Evolutionary conservation across 495 filamentous ascomycete species (phyloP).

Genomic region (Penicillium cinerascens): DNA sequence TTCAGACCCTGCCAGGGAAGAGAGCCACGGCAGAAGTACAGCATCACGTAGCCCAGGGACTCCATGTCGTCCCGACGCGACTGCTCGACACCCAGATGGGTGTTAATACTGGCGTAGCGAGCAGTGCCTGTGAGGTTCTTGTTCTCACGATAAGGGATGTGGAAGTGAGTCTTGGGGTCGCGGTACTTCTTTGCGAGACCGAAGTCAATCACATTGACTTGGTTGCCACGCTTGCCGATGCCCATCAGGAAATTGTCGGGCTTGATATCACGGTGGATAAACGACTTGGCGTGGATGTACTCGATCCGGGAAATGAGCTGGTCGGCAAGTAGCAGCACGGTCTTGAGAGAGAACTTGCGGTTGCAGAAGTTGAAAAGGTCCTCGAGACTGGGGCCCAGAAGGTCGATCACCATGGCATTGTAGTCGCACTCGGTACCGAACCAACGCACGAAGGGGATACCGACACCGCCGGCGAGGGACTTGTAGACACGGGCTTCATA

Average conservation of each 20-base stretch:
- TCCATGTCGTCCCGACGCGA: slow-evolving; percentile 99
- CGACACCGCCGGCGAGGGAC: slow-evolving; percentile 95
- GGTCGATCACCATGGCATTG: slow-evolving; percentile 99
- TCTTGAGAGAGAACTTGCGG: slow-evolving; percentile 99
- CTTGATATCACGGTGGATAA: slow-evolving; percentile 99
- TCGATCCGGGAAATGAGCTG: slow-evolving; percentile 99
- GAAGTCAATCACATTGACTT: slow-evolving; percentile 99
- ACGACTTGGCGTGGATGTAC: slow-evolving; percentile 99
- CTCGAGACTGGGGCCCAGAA: slow-evolving; percentile 97
- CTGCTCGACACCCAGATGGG: slow-evolving; percentile 97
- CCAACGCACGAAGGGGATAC: slow-evolving; percentile 99
- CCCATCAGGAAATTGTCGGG: slow-evolving; percentile 99
- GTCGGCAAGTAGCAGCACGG: slow-evolving; percentile 92
- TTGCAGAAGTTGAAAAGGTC: slow-evolving; percentile 99
- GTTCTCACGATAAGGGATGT: slow-evolving; percentile 99
- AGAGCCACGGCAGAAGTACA: slow-evolving; percentile 99
- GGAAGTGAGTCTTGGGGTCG: slow-evolving; percentile 99
- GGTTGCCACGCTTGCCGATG: slow-evolving; percentile 99
- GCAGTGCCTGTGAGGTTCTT: slow-evolving; percentile 99
- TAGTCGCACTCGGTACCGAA: slow-evolving; percentile 99
- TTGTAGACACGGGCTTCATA: slow-evolving; percentile 99
- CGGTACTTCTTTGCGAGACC: slow-evolving; percentile 99
- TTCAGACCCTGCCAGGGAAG: slow-evolving; percentile 99
- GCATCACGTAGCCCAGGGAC: slow-evolving; percentile 98
- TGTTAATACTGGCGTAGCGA: slow-evolving; percentile 99